phyloP scores from a whole-genome alignment of 495 filamentous ascomycete species.

The Lasiosphaeria ovina region DNA sequence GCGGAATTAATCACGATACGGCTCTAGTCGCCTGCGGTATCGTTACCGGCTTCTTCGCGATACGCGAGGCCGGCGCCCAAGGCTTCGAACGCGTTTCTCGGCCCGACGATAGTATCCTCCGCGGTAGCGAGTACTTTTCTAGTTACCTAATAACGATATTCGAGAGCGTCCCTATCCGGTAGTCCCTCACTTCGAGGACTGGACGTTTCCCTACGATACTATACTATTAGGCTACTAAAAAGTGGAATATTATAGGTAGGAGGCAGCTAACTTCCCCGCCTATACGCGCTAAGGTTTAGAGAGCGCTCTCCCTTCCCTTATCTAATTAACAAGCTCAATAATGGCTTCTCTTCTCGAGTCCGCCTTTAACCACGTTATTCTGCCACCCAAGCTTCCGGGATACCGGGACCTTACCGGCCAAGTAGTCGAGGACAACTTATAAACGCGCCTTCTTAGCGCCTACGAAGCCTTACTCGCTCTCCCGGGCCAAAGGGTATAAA shows the following conservation, averaged over 20 bases:
- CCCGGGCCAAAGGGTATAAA: not conserved
- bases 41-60: too few relatives aligned
- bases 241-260: constrained; percentile 3
- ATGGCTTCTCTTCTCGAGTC: constrained; percentile 4
- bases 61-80: not conserved
- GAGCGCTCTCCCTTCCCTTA: constrained; percentile 5
- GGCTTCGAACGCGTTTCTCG: not conserved
- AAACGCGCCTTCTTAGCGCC: not conserved
- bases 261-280: constrained; percentile 6
- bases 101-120: not conserved
- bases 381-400: constrained; percentile 6
- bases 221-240: not conserved
- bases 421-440: not conserved
- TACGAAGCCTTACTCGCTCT: not conserved
- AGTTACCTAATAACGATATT: not conserved
- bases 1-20: too few relatives aligned
- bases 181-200: not conserved
- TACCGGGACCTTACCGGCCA: not conserved
- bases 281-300: not conserved
- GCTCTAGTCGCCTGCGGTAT: too few relatives aligned
- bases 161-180: not conserved
- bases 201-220: not conserved
- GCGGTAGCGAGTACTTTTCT: not conserved
- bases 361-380: constrained; percentile 6
- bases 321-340: constrained; percentile 4